Percentiles rank a stretch among this genome's conserved stretches.
These are phyloP conservation scores for Coprinopsis strossmayeri DNA, from an alignment of 768 basidiomycete genomes.

Conservation along the genomic window DNA sequence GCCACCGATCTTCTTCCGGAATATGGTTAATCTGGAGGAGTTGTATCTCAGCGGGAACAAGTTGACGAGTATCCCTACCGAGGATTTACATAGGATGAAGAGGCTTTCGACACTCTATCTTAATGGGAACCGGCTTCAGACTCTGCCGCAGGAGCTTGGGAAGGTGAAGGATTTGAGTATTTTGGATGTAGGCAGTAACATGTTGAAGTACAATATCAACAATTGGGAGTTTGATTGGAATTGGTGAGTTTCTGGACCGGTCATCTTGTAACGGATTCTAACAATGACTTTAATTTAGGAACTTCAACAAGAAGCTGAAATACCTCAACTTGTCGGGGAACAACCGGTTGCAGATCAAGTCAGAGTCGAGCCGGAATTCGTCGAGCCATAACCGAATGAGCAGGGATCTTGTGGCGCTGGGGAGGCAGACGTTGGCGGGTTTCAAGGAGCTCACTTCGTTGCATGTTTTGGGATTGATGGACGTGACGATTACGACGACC, in stretches of 20 bases:
- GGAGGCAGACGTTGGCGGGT: constrained; percentile 54
- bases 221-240: constrained; percentile 99
- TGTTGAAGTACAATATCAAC: constrained; percentile 93
- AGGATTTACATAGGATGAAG: constrained; percentile 72
- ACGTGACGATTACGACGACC: constrained; percentile 77
- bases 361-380: constrained; percentile 39
- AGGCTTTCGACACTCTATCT: constrained; percentile 72
- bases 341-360: constrained; percentile 92
- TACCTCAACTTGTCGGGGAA: constrained; percentile 98
- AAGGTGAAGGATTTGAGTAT: constrained; percentile 73
- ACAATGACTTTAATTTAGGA: constrained; percentile 50
- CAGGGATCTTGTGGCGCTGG: constrained; percentile 16
- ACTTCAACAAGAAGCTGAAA: constrained; percentile 87
- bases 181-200: constrained; percentile 91
- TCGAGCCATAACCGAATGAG: constrained; percentile 22
- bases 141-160: constrained; percentile 83
- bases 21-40: constrained; percentile 67
- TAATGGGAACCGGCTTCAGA: constrained; percentile 92
- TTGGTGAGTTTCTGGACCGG: constrained; percentile 53
- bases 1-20: constrained; percentile 68
- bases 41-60: constrained; percentile 96
- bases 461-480: constrained; percentile 94
- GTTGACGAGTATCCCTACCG: constrained; percentile 81
- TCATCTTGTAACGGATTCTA: neutral
- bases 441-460: constrained; percentile 85